Percentiles rank a stretch among this genome's conserved stretches.
Evolutionary conservation across 1,284 basidiomycete genomes (phyloP).

Genomic region (Cerrena zonata): DNA sequence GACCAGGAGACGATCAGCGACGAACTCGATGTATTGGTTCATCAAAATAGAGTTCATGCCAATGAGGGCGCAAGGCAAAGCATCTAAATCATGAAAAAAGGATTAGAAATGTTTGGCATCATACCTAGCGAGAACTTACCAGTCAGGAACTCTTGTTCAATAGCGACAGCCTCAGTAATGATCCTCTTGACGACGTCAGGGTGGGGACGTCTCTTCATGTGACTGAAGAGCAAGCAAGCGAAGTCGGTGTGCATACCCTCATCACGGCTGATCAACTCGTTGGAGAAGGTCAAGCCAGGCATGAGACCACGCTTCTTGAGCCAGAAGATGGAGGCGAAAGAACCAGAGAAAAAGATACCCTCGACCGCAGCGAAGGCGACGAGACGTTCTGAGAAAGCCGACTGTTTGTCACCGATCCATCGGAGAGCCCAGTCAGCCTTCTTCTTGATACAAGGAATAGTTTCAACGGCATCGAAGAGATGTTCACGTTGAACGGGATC

Average conservation of each 20-base stretch:
- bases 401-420: conserved; percentile 84
- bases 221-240: conserved; percentile 89
- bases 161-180: conserved; percentile 65
- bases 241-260: conserved; percentile 99
- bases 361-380: conserved; percentile 98
- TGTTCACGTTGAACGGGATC: conserved; percentile 79
- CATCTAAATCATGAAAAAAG: conserved; percentile 52
- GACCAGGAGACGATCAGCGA: conserved; percentile 87
- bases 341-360: conserved; percentile 97
- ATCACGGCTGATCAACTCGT: conserved; percentile 94
- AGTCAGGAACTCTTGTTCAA: conserved; percentile 65
- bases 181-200: conserved; percentile 68
- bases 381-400: conserved; percentile 86
- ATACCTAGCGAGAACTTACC: conserved; percentile 24
- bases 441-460: conserved; percentile 85
- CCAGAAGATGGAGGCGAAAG: conserved; percentile 96
- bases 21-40: conserved; percentile 96
- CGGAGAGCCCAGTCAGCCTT: conserved; percentile 92
- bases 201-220: conserved; percentile 76
- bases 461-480: conserved; percentile 93
- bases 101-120: neutral
- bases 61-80: conserved; percentile 67
- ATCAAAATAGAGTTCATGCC: conserved; percentile 84
- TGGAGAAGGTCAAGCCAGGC: conserved; percentile 96
- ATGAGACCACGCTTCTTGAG: conserved; percentile 97